Base-by-base conservation (phyloP, 139 green algal species). In the Tetraselmis striata region DNA sequence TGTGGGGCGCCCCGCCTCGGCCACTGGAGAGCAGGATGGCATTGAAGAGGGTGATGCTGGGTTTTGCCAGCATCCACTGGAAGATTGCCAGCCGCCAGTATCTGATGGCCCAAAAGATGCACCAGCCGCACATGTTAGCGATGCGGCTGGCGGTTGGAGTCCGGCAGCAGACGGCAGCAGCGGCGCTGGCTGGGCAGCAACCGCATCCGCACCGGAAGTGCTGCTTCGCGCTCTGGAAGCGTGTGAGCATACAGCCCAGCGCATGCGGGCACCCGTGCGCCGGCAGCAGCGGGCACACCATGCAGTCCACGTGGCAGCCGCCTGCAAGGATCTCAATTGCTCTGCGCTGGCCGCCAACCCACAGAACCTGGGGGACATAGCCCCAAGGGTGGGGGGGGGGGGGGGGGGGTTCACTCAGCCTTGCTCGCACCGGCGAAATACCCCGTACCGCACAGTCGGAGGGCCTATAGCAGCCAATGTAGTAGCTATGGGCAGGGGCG, bases 41-140 rank as follows among this genome's bases (percentile, higher is more conserved):
- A 32, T n/a, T 2, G 79, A 78, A 24, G 28, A 83, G 27, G 5
- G 31, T 32, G 26, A 30, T 30, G 18, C 23, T 2, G 11, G 79
- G 79, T 30, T 83, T 83, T 23, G 78, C 79, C 0, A 83, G 18
- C 59, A 83, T 77, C 79, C 74, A 59, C 79, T 83, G 79, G 26
- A 78, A 78, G 79, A 83, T 45, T 32, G 58, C 79, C 11, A 83
- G 25, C 23, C 79, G 58, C 45, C 74, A 75, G 28, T 78, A 83
- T 75, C 79, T 77, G 79, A 29, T 23, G 75, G n/a, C n/a, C n/a
- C n/a, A n/a, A n/a, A 67, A 67, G 45, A 67, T 67, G 45, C 45
- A n/a, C n/a, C n/a, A n/a, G n/a, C n/a, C n/a, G n/a, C n/a, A n/a
- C n/a, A n/a, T n/a, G n/a, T n/a, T n/a, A n/a, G n/a, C n/a, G n/a